Percentiles rank a stretch among this genome's conserved stretches.
These are phyloP conservation scores for Curvularia sp. DNA, from an alignment of 2,329 filamentous ascomycete genomes.

Conservation along the genomic window DNA sequence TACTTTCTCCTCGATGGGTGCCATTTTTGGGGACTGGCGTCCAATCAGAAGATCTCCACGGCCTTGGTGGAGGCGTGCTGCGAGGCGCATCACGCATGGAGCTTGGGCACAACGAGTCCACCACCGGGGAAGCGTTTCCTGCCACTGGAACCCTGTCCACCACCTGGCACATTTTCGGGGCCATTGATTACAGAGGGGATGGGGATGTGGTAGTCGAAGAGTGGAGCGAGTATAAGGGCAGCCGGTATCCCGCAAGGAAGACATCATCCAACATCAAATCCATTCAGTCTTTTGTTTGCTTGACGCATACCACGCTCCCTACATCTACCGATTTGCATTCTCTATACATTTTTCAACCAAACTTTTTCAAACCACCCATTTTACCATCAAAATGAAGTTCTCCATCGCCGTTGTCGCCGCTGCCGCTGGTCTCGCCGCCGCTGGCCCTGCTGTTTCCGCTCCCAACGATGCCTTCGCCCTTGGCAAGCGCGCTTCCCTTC, in stretches of 20 bases:
- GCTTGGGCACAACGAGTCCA: slow-evolving; percentile 1
- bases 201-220: not conserved
- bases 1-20: not conserved
- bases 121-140: not conserved
- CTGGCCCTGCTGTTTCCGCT: slow-evolving; percentile 34
- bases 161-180: slow-evolving; percentile 7
- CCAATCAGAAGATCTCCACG: slow-evolving; percentile 1
- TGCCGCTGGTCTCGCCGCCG: slow-evolving; percentile 39
- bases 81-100: slow-evolving; percentile 5
- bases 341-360: slow-evolving; percentile 29
- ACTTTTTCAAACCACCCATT: slow-evolving; percentile 13
- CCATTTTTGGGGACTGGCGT: not conserved
- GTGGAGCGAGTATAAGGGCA: slow-evolving; percentile 21
- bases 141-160: not conserved
- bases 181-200: not conserved
- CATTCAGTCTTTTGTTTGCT: slow-evolving; percentile 34
- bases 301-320: slow-evolving; percentile 33
- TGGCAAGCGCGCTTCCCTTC: slow-evolving; percentile 41
- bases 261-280: slow-evolving; percentile 25
- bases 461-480: slow-evolving; percentile 37
- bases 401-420: slow-evolving; percentile 34
- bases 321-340: slow-evolving; percentile 25
- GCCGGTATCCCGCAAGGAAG: slow-evolving; percentile 6
- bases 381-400: slow-evolving; percentile 45
- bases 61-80: not conserved